Base-by-base conservation (phyloP, 805 yeast genomes). In the Zygoascus ofunaensis region DNA sequence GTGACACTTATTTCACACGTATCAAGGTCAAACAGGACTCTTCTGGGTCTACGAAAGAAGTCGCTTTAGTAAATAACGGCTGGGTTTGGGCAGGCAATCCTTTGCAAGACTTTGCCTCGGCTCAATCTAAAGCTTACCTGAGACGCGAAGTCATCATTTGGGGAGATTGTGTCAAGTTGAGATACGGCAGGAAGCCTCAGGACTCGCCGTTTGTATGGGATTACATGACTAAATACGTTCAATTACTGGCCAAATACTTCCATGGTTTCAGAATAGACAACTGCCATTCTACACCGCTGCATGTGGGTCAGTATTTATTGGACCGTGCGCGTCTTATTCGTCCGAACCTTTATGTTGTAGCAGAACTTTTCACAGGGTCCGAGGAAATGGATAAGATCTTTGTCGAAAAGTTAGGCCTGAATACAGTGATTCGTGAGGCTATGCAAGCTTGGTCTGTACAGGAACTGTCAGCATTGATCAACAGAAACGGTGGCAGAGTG, bases 41-140 rank as follows among this genome's bases (percentile, higher is more conserved):
- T 0, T 58, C 58, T 2, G 90, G 87, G 2, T 69, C 72, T 33
- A 80, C 80, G 67, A 69, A 72, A 33, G 80, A 79, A 66, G 52
- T 58, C 5, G 66, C 63, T 2, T 67, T 90, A 47, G 97, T 95
- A 3, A 92, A 92, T 59, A 90, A 92, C 57, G 98, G 98, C 39
- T 90, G 97, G 97, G 87, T 92, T 45, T 90, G 98, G 98, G 89
- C 86, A 43, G 97, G 95, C 8, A 80, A 90, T 53, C 97, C 97
- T 1, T 64, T 89, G 46, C 82, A 86, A 2, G 97, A 90, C 64
- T 90, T 90, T 72, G 98, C 97, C 0, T 82, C 95, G 0, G 62
- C 72, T 23, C 55, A 79, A 44, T 78, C 94, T 4, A 82, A 77
- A 57, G 89, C 94, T 3, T 90, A 92, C 58, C 64, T 90, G 41